Conservation (phyloP, 176 grass and related monocot genomes). For the Rhynchospora breviuscula region DNA sequence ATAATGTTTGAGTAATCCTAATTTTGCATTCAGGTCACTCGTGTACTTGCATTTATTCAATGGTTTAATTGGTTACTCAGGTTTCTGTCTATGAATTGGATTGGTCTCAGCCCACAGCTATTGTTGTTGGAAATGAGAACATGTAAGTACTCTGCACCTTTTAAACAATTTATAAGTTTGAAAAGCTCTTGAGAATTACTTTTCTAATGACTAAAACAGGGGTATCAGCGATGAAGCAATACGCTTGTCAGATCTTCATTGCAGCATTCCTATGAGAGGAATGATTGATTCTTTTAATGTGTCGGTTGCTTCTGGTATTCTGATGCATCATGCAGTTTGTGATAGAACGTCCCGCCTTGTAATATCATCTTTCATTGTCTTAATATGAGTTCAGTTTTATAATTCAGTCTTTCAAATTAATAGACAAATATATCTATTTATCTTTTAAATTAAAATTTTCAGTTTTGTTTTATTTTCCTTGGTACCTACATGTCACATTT, state of each 20-base stretch:
- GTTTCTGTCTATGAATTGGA: constrained; percentile 91
- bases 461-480: not conserved
- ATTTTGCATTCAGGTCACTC: not conserved
- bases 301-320: constrained; percentile 90
- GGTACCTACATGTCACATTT: not conserved
- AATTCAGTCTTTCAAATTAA: not conserved
- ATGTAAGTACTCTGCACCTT: constrained; percentile 43
- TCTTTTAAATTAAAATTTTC: not conserved
- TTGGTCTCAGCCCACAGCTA: constrained; percentile 90
- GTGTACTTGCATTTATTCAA: not conserved
- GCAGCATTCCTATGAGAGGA: constrained; percentile 95
- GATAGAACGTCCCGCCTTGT: constrained; percentile 73
- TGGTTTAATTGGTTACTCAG: constrained; percentile 37
- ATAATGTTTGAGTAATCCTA: not conserved
- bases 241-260: constrained; percentile 71
- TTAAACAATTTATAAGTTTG: constrained; percentile 4
- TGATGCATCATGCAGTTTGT: constrained; percentile 95
- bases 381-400: not conserved
- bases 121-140: constrained; percentile 93
- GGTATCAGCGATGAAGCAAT: constrained; percentile 74
- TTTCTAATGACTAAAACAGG: constrained; percentile 36
- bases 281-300: constrained; percentile 99
- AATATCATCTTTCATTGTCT: constrained; percentile 29
- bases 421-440: not conserved
- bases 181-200: constrained; percentile 10